These are phyloP conservation scores for Bimuria novae-zelandiae DNA, from an alignment of 2,329 filamentous ascomycete species.

Conservation along the genomic window DNA sequence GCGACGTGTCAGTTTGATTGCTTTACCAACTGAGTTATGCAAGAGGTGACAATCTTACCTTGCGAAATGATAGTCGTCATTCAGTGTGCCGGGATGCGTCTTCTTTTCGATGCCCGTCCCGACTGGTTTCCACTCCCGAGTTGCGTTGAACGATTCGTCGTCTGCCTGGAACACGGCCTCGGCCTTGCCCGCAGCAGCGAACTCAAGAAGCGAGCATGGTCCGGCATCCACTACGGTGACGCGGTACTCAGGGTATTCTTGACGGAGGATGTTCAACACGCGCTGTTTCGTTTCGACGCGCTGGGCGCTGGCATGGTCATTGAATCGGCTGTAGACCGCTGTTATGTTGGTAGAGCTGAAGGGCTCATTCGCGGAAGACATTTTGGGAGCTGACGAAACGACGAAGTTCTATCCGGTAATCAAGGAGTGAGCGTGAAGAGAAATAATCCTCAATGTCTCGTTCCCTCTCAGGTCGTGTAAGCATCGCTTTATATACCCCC, in stretches of 20 bases:
- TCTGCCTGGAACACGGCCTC: slow-evolving; percentile 19
- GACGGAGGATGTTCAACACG: slow-evolving; percentile 24
- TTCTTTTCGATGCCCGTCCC: slow-evolving; percentile 32
- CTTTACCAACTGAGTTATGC: too few species aligned
- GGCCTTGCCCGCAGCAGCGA: slow-evolving; percentile 26
- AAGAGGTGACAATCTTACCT: too few species aligned
- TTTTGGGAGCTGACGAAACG: too few species aligned
- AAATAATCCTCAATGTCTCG: too few species aligned
- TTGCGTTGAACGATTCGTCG: slow-evolving; percentile 23
- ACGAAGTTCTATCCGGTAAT: too few species aligned
- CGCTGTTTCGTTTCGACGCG: slow-evolving; percentile 28
- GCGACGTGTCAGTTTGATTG: not conserved
- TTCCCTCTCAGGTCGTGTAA: too few species aligned
- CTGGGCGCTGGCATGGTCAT: slow-evolving; percentile 20
- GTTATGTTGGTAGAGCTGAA: too few species aligned
- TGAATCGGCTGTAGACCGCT: slow-evolving; percentile 26
- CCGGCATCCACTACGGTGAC: slow-evolving; percentile 27
- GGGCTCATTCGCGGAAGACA: not conserved
- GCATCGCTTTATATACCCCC: too few species aligned
- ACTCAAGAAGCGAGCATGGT: slow-evolving; percentile 28
- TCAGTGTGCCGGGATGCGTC: slow-evolving; percentile 23
- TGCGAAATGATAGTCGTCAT: slow-evolving; percentile 29
- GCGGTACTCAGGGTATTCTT: slow-evolving; percentile 26
- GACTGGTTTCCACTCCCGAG: slow-evolving; percentile 24
- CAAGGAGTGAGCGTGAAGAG: too few species aligned